Evolutionary conservation across 768 basidiomycete species (phyloP).

Genomic region (Termitomyces sp.): DNA sequence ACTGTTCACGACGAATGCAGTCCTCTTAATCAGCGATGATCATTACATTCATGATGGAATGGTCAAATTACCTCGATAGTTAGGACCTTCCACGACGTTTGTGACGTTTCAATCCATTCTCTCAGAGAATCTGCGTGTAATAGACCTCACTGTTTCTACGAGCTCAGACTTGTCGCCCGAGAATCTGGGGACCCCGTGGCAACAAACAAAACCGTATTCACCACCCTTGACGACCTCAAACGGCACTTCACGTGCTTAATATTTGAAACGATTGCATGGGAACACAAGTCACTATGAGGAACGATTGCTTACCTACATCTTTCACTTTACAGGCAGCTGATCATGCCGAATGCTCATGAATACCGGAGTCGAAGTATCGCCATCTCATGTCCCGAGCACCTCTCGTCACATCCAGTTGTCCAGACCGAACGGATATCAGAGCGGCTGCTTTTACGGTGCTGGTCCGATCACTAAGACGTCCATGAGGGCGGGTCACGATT

Average conservation of each 20-base stretch:
- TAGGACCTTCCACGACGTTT: not conserved
- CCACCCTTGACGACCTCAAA: not conserved
- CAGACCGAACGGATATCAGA: not conserved
- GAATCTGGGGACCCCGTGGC: too few relatives aligned
- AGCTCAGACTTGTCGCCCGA: not conserved
- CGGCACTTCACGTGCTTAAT: too few relatives aligned
- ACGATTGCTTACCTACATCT: not conserved
- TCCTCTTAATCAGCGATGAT: not conserved
- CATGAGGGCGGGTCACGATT: not conserved
- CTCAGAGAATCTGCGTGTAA: too few relatives aligned
- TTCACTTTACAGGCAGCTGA: not conserved
- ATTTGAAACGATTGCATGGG: not conserved
- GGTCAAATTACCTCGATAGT: not conserved
- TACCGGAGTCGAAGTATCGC: not conserved
- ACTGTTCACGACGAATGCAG: not conserved
- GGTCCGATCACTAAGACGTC: not conserved
- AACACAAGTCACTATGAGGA: not conserved
- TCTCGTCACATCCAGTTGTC: not conserved
- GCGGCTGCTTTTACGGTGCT: not conserved
- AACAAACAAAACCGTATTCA: not conserved
- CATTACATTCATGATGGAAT: too few relatives aligned
- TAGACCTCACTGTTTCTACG: not conserved
- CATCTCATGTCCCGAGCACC: not conserved
- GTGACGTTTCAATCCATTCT: not conserved
- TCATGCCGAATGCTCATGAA: not conserved